These are phyloP conservation scores for Cyclotella sp. DNA, from an alignment of 108 stramenopile genomes.

Conservation along the genomic window DNA sequence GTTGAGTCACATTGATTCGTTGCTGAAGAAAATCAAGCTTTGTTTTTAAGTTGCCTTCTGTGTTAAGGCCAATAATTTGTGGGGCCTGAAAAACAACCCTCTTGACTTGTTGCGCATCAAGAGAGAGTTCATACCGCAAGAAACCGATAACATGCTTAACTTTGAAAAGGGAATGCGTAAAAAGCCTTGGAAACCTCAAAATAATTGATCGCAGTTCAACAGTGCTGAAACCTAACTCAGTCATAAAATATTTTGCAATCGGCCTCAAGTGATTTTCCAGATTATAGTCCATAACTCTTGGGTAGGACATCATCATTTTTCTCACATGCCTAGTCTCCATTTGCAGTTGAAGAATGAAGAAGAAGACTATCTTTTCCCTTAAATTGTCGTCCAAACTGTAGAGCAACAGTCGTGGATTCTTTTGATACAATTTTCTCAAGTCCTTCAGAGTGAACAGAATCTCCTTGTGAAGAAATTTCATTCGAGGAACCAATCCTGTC, in stretches of 20 bases:
- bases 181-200: constrained; percentile 70
- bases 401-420: constrained; percentile 69
- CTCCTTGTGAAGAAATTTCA: constrained; percentile 67
- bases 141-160: constrained; percentile 78
- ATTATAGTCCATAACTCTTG: constrained; percentile 76
- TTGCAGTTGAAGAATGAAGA: constrained; percentile 72
- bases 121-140: constrained; percentile 65
- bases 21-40: constrained; percentile 67
- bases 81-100: constrained; percentile 81
- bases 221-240: constrained; percentile 66
- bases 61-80: constrained; percentile 61
- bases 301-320: constrained; percentile 68
- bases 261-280: constrained; percentile 75
- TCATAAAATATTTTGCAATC: constrained; percentile 70
- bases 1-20: constrained; percentile 30
- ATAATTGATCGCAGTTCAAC: constrained; percentile 67
- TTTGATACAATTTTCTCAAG: constrained; percentile 55
- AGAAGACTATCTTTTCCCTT: constrained; percentile 77
- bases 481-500: constrained; percentile 64
- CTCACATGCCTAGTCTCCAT: constrained; percentile 66
- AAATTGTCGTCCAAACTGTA: constrained; percentile 79
- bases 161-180: constrained; percentile 70
- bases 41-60: constrained; percentile 58
- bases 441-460: constrained; percentile 61
- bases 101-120: constrained; percentile 75